These are phyloP conservation scores for Tephrocybe sp. DNA, from an alignment of 768 basidiomycete genomes.

Conservation along the genomic window DNA sequence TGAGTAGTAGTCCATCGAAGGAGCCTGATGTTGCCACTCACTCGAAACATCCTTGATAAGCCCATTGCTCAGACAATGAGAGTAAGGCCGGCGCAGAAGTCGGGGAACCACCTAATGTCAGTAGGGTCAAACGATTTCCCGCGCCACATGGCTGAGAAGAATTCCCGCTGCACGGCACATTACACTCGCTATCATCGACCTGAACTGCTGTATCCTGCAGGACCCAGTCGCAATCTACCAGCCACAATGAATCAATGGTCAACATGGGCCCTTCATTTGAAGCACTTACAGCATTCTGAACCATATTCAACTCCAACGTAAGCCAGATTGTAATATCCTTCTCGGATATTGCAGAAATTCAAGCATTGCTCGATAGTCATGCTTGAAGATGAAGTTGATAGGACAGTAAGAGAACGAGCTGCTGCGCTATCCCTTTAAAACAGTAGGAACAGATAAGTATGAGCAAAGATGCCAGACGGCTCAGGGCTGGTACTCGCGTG, in stretches of 20 bases:
- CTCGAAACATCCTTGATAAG: slow-evolving; percentile 11
- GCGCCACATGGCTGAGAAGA: slow-evolving; percentile 8
- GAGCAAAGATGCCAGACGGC: no score
- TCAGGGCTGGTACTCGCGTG: neutral
- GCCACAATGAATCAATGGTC: no score
- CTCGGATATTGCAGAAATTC: neutral
- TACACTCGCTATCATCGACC: slow-evolving; percentile 11
- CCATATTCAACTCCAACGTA: neutral
- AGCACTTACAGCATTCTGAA: neutral
- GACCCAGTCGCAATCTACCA: slow-evolving; percentile 2
- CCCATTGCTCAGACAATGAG: neutral
- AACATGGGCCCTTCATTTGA: no score
- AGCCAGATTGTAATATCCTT: neutral
- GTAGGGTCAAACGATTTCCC: slow-evolving; percentile 1
- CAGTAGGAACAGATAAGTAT: no score
- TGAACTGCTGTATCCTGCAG: slow-evolving; percentile 7
- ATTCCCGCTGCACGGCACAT: slow-evolving; percentile 5
- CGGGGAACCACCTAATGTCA: neutral
- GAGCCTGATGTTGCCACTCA: neutral
- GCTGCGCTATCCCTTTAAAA: neutral
- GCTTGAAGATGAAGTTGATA: neutral
- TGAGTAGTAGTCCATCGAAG: neutral
- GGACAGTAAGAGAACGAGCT: neutral
- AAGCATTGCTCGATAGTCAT: slow-evolving; percentile 4
- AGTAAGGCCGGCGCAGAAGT: slow-evolving; percentile 3